Conservation (phyloP, 139 green algal genomes). For the Coccomyxa sp. region DNA sequence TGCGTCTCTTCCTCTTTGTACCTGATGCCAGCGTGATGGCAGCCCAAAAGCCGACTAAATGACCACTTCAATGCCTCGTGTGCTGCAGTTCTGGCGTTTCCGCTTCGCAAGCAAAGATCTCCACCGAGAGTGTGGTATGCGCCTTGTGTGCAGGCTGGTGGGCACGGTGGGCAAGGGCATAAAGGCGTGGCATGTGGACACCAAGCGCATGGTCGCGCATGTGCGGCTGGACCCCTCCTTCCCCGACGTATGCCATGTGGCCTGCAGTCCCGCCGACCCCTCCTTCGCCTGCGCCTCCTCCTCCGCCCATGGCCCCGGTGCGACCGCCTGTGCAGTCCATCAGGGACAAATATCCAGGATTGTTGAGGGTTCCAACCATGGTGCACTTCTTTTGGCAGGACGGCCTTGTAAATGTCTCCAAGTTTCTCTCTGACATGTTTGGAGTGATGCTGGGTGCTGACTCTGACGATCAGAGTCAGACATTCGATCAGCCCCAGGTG, state of each 20-base stretch:
- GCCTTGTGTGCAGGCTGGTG: constrained; percentile 19
- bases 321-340: neutral
- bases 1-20: too few species aligned
- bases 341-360: neutral
- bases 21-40: too few species aligned
- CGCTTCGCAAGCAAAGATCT: too few species aligned
- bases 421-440: neutral
- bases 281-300: constrained; percentile 20
- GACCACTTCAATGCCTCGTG: too few species aligned
- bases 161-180: constrained; percentile 28
- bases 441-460: neutral
- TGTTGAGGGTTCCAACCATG: neutral
- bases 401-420: neutral
- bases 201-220: constrained; percentile 29
- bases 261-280: constrained; percentile 28
- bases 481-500: too few species aligned
- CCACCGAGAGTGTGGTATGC: too few species aligned
- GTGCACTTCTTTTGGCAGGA: neutral
- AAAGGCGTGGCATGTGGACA: constrained; percentile 48
- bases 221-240: constrained; percentile 17
- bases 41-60: too few species aligned
- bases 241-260: constrained; percentile 21
- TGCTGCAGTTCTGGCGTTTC: too few species aligned
- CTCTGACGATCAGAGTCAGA: too few species aligned
- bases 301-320: neutral